A percentile compares a stretch with the other conserved stretches of the same genome.
Evolutionary conservation across 352 stramenopile species (phyloP).

Genomic region (Phytophthora fragariaefolia): DNA sequence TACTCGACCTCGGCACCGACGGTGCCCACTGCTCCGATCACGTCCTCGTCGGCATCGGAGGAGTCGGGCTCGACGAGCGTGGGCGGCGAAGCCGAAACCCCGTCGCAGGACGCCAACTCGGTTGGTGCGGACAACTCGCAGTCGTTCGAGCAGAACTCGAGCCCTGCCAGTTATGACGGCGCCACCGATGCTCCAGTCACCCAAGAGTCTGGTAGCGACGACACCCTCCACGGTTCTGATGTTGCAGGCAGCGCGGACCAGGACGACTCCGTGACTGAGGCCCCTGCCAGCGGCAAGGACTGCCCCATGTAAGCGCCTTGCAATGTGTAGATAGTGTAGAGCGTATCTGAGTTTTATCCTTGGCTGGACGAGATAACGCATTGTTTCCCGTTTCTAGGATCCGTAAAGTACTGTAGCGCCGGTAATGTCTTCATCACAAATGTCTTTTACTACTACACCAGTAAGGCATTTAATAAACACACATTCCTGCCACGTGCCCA

Average conservation of each 20-base stretch:
- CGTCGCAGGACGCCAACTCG: conserved; percentile 4
- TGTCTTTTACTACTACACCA: too few species aligned
- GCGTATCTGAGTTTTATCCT: conserved; percentile 5
- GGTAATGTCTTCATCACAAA: conserved; percentile 8
- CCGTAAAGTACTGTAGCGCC: neutral
- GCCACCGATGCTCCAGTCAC: neutral
- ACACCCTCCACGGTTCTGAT: neutral
- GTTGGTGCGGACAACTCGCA: conserved; percentile 3
- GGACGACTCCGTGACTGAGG: neutral
- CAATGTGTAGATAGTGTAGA: conserved; percentile 8
- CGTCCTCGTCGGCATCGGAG: conserved; percentile 4
- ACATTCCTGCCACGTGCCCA: conserved; percentile 10
- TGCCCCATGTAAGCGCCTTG: conserved; percentile 24
- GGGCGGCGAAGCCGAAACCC: conserved; percentile 1
- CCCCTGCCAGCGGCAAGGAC: conserved; percentile 18
- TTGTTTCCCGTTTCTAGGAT: conserved; percentile 1
- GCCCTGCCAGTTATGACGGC: neutral
- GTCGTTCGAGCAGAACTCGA: neutral
- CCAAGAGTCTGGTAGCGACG: neutral
- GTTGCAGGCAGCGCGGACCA: neutral
- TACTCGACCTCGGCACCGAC: neutral
- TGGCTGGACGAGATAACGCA: neutral
- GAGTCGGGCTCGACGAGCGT: conserved; percentile 11
- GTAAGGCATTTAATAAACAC: too few species aligned
- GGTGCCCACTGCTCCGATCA: conserved; percentile 9